Percentiles rank a stretch among this genome's conserved stretches.
These are phyloP conservation scores for Alloascoidea africana DNA, from an alignment of 805 yeast genomes.

Conservation along the genomic window DNA sequence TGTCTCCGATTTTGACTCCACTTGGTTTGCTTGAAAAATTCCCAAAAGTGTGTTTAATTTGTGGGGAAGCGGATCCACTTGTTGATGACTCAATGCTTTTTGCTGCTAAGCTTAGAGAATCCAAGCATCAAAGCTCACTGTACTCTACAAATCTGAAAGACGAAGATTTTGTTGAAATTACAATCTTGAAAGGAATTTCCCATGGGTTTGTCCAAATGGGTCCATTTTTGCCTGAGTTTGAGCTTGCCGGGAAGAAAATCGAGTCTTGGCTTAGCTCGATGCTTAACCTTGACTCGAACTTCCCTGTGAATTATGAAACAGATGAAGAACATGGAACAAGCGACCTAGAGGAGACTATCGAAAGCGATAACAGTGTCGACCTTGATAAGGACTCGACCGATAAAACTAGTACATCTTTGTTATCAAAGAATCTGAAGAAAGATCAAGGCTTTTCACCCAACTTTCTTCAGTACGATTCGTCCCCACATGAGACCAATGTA, in stretches of 20 bases:
- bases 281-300: too few relatives aligned
- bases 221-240: constrained; percentile 13
- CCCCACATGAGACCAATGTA: too few relatives aligned
- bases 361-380: background rate
- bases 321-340: background rate
- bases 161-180: constrained; percentile 12
- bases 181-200: constrained; percentile 13
- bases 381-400: background rate
- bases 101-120: constrained; percentile 14
- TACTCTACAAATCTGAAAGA: constrained; percentile 7
- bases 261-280: constrained; percentile 1
- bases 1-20: constrained; percentile 15
- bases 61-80: constrained; percentile 18
- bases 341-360: background rate
- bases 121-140: constrained; percentile 9
- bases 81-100: constrained; percentile 16
- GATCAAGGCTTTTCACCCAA: too few relatives aligned
- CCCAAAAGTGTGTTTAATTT: constrained; percentile 15
- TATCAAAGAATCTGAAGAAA: too few relatives aligned
- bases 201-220: constrained; percentile 14
- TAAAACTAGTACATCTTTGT: too few relatives aligned
- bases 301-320: background rate
- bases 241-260: constrained; percentile 5
- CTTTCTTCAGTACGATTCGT: too few relatives aligned
- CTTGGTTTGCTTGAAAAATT: constrained; percentile 11